Evolutionary conservation across 495 filamentous ascomycete species (phyloP).

Genomic region (Gamarada debralockiae): DNA sequence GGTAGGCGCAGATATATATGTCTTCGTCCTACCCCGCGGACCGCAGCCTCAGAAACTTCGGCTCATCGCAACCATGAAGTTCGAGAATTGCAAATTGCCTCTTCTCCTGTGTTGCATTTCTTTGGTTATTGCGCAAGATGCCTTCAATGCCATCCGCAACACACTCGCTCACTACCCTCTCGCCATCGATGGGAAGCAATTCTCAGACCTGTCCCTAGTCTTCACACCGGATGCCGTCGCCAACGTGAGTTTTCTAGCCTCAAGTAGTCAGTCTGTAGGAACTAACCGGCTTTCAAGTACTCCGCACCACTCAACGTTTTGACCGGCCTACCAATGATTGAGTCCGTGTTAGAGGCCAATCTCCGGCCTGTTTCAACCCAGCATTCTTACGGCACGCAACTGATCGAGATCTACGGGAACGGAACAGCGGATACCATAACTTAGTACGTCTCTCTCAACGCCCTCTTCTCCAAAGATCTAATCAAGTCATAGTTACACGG

Average conservation of each 20-base stretch:
- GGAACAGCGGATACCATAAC: background rate
- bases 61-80: too few relatives aligned
- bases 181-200: slow-evolving; percentile 13
- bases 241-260: background rate
- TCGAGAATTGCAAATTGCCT: too few relatives aligned
- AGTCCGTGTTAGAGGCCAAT: slow-evolving; percentile 1
- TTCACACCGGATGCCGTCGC: slow-evolving; percentile 5
- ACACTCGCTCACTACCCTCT: slow-evolving; percentile 11
- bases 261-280: too few relatives aligned
- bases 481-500: background rate
- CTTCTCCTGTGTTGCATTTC: too few relatives aligned
- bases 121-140: too few relatives aligned
- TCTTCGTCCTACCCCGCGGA: too few relatives aligned
- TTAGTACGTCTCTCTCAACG: background rate
- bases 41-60: too few relatives aligned
- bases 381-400: slow-evolving; percentile 9
- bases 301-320: slow-evolving; percentile 3
- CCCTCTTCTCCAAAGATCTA: background rate
- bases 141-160: slow-evolving; percentile 1
- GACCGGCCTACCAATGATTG: slow-evolving; percentile 2
- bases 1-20: too few relatives aligned
- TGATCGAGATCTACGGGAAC: background rate
- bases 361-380: slow-evolving; percentile 5
- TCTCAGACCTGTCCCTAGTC: background rate
- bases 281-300: background rate